Conservation (phyloP, 768 basidiomycete genomes). For the Lyophyllum decastes region DNA sequence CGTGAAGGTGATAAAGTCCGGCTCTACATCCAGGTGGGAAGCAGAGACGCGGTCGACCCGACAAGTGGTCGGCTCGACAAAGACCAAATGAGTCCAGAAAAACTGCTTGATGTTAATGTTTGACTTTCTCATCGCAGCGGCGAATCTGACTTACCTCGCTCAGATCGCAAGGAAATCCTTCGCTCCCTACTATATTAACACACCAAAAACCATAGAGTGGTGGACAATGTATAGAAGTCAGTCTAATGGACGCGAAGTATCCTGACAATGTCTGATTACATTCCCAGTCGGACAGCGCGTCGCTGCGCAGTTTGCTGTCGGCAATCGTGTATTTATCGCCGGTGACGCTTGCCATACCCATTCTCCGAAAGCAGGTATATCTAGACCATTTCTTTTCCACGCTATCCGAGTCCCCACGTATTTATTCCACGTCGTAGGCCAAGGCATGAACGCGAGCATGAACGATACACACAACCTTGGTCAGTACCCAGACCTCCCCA, state of each 20-base stretch:
- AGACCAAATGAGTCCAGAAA: constrained; percentile 45
- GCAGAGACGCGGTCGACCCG: constrained; percentile 43
- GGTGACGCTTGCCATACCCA: constrained; percentile 78
- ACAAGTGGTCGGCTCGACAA: constrained; percentile 56
- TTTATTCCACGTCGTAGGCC: constrained; percentile 38
- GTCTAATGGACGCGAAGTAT: constrained; percentile 18
- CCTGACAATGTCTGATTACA: not conserved
- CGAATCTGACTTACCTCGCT: not conserved
- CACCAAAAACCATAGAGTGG: constrained; percentile 60
- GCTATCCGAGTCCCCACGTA: not conserved
- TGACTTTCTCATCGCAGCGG: not conserved
- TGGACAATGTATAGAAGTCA: constrained; percentile 73
- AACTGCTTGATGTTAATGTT: constrained; percentile 50
- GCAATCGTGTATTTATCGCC: constrained; percentile 73
- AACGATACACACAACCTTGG: constrained; percentile 74
- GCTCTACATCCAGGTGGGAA: constrained; percentile 69
- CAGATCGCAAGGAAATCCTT: constrained; percentile 60
- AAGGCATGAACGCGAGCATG: constrained; percentile 81
- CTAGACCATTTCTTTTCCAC: not conserved
- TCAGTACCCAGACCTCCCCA: constrained; percentile 17
- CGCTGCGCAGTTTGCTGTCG: constrained; percentile 58
- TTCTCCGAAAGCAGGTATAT: constrained; percentile 63
- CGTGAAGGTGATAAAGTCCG: constrained; percentile 69
- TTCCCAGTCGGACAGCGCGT: constrained; percentile 71
- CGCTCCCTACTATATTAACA: constrained; percentile 52